Conservation (phyloP, 257 asterid genomes). For the Nicotiana tomentosiformis region DNA sequence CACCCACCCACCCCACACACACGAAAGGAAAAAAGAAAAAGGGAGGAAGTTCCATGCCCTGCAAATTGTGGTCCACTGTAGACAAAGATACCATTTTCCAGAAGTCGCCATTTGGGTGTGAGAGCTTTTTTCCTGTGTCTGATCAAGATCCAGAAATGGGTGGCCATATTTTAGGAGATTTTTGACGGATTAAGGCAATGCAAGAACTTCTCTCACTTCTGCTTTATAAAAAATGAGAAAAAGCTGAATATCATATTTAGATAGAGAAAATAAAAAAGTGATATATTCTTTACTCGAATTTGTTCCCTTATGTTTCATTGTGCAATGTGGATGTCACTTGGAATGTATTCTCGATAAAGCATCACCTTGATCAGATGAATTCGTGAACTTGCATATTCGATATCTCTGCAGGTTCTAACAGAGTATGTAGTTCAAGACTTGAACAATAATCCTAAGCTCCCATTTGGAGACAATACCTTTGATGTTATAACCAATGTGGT, state of each 20-base stretch:
- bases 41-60: not conserved
- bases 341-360: not conserved
- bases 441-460: constrained; percentile 73
- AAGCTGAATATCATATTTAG: not conserved
- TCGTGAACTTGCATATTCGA: not conserved
- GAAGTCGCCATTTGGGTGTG: not conserved
- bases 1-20: not conserved
- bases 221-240: not conserved
- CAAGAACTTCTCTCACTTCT: not conserved
- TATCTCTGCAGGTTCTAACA: constrained; percentile 62
- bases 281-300: not conserved
- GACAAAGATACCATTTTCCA: not conserved
- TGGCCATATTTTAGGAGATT: not conserved
- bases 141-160: not conserved
- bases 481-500: constrained; percentile 89
- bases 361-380: constrained; percentile 4
- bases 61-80: not conserved
- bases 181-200: not conserved
- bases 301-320: not conserved
- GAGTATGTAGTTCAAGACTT: constrained; percentile 92
- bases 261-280: not conserved
- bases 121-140: not conserved
- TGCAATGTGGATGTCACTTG: not conserved
- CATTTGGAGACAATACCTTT: constrained; percentile 68
- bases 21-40: not conserved